These are phyloP conservation scores for Paxillus ammoniavirescens DNA, from an alignment of 768 basidiomycete species.

Conservation along the genomic window DNA sequence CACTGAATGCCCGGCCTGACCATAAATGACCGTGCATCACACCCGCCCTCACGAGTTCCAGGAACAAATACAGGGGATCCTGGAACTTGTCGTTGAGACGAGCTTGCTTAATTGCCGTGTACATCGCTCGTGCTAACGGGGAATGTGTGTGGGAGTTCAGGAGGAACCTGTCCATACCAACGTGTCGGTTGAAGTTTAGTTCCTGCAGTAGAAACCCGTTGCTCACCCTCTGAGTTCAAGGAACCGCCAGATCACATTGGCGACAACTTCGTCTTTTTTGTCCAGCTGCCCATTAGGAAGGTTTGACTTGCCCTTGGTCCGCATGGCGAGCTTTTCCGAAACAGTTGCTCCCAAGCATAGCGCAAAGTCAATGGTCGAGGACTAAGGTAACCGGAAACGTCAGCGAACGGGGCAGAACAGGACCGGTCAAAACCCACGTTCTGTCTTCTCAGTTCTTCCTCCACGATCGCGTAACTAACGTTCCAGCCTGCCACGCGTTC, in stretches of 20 bases:
- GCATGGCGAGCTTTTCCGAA: slow-evolving; percentile 72
- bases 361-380: slow-evolving; percentile 95
- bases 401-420: slow-evolving; percentile 11
- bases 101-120: slow-evolving; percentile 71
- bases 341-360: slow-evolving; percentile 91
- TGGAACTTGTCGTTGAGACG: slow-evolving; percentile 98
- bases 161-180: slow-evolving; percentile 63
- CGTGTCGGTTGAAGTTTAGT: slow-evolving; percentile 6
- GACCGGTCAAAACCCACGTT: slow-evolving; percentile 61
- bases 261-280: slow-evolving; percentile 98
- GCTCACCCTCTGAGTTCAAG: slow-evolving; percentile 88
- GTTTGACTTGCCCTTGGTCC: slow-evolving; percentile 72
- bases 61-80: slow-evolving; percentile 90
- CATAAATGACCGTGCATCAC: slow-evolving; percentile 94
- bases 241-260: slow-evolving; percentile 98
- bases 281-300: slow-evolving; percentile 58
- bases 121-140: slow-evolving; percentile 87
- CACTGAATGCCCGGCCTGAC: slow-evolving; percentile 85
- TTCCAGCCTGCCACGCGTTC: slow-evolving; percentile 90
- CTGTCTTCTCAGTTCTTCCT: slow-evolving; percentile 93
- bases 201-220: slow-evolving; percentile 4
- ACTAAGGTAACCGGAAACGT: slow-evolving; percentile 45
- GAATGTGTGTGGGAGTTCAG: slow-evolving; percentile 87
- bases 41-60: slow-evolving; percentile 94
- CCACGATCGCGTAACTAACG: slow-evolving; percentile 79